These are phyloP conservation scores for Phytophthora quininea DNA, from an alignment of 352 stramenopile genomes.

Conservation along the genomic window DNA sequence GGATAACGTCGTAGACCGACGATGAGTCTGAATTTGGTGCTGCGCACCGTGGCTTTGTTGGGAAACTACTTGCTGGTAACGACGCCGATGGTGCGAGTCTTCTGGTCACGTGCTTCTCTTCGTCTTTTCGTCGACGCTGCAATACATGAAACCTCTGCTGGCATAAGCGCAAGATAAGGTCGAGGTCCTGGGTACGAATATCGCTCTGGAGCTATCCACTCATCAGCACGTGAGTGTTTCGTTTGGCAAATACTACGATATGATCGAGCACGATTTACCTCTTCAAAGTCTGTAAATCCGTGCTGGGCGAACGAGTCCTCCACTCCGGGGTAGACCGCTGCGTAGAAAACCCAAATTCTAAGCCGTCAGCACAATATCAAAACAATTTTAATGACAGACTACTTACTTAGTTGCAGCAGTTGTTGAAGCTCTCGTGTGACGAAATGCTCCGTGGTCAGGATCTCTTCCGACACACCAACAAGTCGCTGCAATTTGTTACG, in stretches of 20 bases:
- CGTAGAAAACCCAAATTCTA: conserved; percentile 6
- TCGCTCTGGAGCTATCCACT: conserved; percentile 30
- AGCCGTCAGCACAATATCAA: neutral
- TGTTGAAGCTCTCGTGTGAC: conserved; percentile 26
- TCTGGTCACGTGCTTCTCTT: conserved; percentile 14
- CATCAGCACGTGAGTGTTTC: too few species aligned
- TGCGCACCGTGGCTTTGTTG: neutral
- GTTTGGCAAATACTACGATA: too few species aligned
- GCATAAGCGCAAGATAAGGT: conserved; percentile 27
- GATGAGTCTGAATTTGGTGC: conserved; percentile 5
- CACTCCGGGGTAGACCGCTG: conserved; percentile 30
- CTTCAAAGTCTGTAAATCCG: conserved; percentile 26
- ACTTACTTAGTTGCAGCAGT: conserved; percentile 34
- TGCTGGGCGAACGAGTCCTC: conserved; percentile 24
- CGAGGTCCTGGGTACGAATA: conserved; percentile 32
- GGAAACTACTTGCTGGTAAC: conserved; percentile 17
- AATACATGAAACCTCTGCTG: conserved; percentile 35
- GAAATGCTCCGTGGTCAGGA: conserved; percentile 19
- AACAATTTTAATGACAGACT: neutral
- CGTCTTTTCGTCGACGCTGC: conserved; percentile 24
- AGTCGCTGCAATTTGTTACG: conserved; percentile 19
- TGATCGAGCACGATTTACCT: conserved; percentile 12
- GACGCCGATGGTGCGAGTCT: conserved; percentile 20
- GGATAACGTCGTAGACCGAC: conserved; percentile 37
- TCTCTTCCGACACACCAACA: conserved; percentile 22